Evolutionary conservation across 2,329 filamentous ascomycete genomes (phyloP), one percentile per base, ranked within the genome.

Genomic region (Cladosporium velox): DNA sequence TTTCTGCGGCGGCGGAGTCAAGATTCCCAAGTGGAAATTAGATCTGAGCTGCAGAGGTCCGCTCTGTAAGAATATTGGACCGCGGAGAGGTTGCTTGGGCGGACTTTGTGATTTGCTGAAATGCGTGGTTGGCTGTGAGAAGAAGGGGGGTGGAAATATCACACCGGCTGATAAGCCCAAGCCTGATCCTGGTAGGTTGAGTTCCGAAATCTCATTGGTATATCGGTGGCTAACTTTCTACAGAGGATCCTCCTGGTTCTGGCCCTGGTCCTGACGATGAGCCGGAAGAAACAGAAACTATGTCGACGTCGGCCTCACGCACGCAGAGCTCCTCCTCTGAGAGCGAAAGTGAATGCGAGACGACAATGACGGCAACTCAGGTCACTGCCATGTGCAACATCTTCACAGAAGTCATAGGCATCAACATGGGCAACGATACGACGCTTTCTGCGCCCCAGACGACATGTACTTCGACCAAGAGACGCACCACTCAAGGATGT

Each of bases 341-440:
- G 10, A 26, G 51, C 6, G 18, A 55, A 18, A 26, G 51, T 15
- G 61, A 64, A 26, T 64, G 61, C n/a, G 61, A 64, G 34, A 62
- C 59, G 10, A 64, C 51, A 10, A 35, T 51, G 24, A 41, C 35
- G 6, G 49, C 28, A 11, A 64, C 61, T 18, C 41, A 55, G 3
- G 35, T 64, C 61, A 64, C 61, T 21, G 61, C 34, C 8, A 21
- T 64, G 18, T 64, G 61, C 61, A 64, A 64, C 26, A 47, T 64
- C 15, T n/a, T 64, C 61, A 57, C 51, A 11, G 51, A 64, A 34
- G 30, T 64, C 15, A 11, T 26, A 2, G 47, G 26, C 14, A 35
- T 52, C 24, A 32, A 30, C 10, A 57, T 44, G 11, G 28, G 35
- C 1, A 21, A 35, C 10, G 26, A 24, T 2, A 57, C 51, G 1